Conservation (phyloP, 805 yeast species). For the Grigorovia jiainica region DNA sequence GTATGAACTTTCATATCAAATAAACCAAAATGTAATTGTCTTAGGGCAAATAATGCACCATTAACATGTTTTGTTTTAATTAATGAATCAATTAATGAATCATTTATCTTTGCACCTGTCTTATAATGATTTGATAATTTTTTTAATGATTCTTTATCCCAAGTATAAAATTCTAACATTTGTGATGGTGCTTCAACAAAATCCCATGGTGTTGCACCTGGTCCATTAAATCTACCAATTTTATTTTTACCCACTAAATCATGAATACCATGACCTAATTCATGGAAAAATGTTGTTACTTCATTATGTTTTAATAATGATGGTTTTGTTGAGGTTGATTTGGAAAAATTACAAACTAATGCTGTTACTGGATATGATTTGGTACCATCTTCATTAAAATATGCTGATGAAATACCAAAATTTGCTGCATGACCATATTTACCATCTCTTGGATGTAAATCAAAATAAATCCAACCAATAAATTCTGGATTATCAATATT, state of each 20-base stretch:
- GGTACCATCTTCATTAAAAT: constrained; percentile 36
- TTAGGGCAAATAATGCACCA: constrained; percentile 58
- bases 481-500: constrained; percentile 40
- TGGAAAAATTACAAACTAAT: constrained; percentile 76
- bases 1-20: constrained; percentile 71
- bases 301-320: constrained; percentile 69
- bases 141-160: constrained; percentile 56
- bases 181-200: constrained; percentile 91
- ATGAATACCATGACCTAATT: constrained; percentile 84
- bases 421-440: constrained; percentile 87
- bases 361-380: constrained; percentile 64
- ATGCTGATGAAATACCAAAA: constrained; percentile 59
- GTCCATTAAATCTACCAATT: constrained; percentile 62
- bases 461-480: constrained; percentile 72
- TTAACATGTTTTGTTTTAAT: constrained; percentile 64
- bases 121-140: constrained; percentile 57
- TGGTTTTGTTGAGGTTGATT: constrained; percentile 60
- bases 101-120: constrained; percentile 48
- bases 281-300: constrained; percentile 80
- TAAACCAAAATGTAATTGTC: constrained; percentile 71
- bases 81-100: constrained; percentile 47
- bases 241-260: constrained; percentile 58
- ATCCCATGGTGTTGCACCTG: constrained; percentile 68
- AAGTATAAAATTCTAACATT: constrained; percentile 81
- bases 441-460: constrained; percentile 77